These are phyloP conservation scores for Nymphaea thermarum DNA, from an alignment of 164 flowering plant species.

Conservation along the genomic window DNA sequence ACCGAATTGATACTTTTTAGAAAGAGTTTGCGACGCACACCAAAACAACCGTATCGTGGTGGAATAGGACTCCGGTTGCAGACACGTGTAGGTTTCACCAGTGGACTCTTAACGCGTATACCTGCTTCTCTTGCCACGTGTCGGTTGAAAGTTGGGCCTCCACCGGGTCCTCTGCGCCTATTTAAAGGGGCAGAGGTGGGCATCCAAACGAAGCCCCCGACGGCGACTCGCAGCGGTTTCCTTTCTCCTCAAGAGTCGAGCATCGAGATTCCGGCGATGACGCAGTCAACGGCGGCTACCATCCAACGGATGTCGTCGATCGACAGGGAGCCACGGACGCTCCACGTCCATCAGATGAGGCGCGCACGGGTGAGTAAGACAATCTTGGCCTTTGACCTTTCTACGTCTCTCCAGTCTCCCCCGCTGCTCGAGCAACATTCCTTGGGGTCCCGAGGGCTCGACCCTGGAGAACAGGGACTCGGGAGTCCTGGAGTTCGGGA, in stretches of 20 bases:
- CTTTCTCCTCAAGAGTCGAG: too few species aligned
- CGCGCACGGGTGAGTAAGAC: background rate
- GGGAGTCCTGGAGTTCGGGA: too few species aligned
- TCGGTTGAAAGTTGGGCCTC: background rate
- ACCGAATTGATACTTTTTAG: too few species aligned
- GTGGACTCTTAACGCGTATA: too few species aligned
- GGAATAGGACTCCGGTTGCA: too few species aligned
- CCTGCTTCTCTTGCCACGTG: background rate
- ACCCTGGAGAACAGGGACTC: too few species aligned
- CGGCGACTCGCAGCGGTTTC: background rate
- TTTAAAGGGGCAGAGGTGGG: background rate
- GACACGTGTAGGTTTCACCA: too few species aligned
- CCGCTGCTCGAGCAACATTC: too few species aligned
- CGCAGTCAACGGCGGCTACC: background rate
- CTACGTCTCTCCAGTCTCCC: background rate
- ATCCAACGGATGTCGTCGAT: background rate
- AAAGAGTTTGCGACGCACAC: too few species aligned
- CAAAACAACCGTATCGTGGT: too few species aligned
- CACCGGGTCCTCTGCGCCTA: background rate
- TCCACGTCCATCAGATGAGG: background rate
- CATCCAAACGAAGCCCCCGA: background rate
- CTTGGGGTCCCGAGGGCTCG: too few species aligned
- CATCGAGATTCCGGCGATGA: background rate
- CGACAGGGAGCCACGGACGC: background rate
- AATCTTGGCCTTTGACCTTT: background rate